These are phyloP conservation scores for Truncatella angustata DNA, from an alignment of 2,329 filamentous ascomycete species.

Conservation along the genomic window DNA sequence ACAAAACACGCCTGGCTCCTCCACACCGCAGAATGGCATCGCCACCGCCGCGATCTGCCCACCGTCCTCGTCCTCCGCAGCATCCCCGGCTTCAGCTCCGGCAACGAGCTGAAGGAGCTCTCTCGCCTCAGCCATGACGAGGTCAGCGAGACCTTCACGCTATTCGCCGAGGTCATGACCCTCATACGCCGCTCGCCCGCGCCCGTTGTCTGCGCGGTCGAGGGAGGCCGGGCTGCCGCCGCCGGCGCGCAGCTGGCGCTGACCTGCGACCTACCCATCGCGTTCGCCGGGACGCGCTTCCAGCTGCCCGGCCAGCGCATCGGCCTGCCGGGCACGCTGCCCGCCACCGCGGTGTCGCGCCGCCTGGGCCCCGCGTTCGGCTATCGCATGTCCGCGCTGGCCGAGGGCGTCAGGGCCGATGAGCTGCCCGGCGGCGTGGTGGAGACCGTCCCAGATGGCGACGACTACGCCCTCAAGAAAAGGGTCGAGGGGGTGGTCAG, in stretches of 20 bases:
- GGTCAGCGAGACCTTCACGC: slow-evolving; percentile 21
- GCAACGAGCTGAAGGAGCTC: slow-evolving; percentile 30
- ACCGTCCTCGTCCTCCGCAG: slow-evolving; percentile 30
- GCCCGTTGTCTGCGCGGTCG: slow-evolving; percentile 27
- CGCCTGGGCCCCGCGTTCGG: slow-evolving; percentile 21
- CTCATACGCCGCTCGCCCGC: slow-evolving; percentile 30
- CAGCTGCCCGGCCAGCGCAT: slow-evolving; percentile 28
- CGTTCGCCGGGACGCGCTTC: slow-evolving; percentile 20
- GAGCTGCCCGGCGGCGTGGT: slow-evolving; percentile 21
- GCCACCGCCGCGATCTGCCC: slow-evolving; percentile 21
- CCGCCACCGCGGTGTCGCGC: slow-evolving; percentile 24
- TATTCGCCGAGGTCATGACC: slow-evolving; percentile 30
- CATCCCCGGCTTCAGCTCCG: slow-evolving; percentile 25
- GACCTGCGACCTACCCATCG: slow-evolving; percentile 27
- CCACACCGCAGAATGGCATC: slow-evolving; percentile 20
- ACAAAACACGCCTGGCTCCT: slow-evolving; percentile 26
- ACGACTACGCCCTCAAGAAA: slow-evolving; percentile 18
- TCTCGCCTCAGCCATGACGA: slow-evolving; percentile 9
- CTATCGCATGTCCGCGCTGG: slow-evolving; percentile 29
- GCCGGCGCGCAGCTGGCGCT: slow-evolving; percentile 33
- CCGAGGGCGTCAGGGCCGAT: slow-evolving; percentile 22
- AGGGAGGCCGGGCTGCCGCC: slow-evolving; percentile 29
- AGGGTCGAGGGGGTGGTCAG: slow-evolving; percentile 23
- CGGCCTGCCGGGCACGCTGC: slow-evolving; percentile 31
- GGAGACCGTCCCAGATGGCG: slow-evolving; percentile 19